Percentiles rank a stretch among this genome's conserved stretches.
phyloP scores from a whole-genome alignment of 805 yeast species.

The Wickerhamiella slavikovae region DNA sequence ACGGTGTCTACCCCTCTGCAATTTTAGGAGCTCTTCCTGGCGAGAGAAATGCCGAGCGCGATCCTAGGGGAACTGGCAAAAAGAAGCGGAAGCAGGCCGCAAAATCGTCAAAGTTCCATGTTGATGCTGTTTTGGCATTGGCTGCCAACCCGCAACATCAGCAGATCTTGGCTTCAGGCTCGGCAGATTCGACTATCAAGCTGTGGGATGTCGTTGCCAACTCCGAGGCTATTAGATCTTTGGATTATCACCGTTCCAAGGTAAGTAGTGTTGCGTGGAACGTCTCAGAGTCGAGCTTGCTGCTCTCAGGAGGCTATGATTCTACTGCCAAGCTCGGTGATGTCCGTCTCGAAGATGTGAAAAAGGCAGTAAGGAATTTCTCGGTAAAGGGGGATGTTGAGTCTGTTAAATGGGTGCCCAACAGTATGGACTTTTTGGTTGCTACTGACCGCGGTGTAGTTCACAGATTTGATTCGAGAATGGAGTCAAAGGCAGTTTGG shows the following conservation, averaged over 20 bases:
- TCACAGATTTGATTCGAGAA: slow-evolving; percentile 72
- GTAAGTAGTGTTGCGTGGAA: slow-evolving; percentile 87
- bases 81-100: slow-evolving; percentile 33
- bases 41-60: slow-evolving; percentile 14
- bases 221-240: slow-evolving; percentile 52
- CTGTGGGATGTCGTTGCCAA: slow-evolving; percentile 78
- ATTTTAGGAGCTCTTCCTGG: slow-evolving; percentile 63
- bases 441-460: slow-evolving; percentile 86
- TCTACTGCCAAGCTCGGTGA: slow-evolving; percentile 54
- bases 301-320: slow-evolving; percentile 89
- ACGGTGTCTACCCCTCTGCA: slow-evolving; percentile 85
- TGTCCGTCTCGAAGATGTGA: slow-evolving; percentile 50
- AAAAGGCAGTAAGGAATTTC: slow-evolving; percentile 36
- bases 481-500: slow-evolving; percentile 57
- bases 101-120: slow-evolving; percentile 54
- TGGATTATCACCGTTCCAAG: slow-evolving; percentile 58
- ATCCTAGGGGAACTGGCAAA: slow-evolving; percentile 18
- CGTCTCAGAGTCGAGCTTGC: slow-evolving; percentile 24
- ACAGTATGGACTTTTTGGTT: slow-evolving; percentile 39
- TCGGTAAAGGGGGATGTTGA: slow-evolving; percentile 66
- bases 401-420: slow-evolving; percentile 48
- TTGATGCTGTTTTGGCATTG: slow-evolving; percentile 80
- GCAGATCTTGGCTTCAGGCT: slow-evolving; percentile 75
- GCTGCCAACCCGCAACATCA: slow-evolving; percentile 66
- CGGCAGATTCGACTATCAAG: slow-evolving; percentile 88